Evolutionary conservation across 1,139 yeast species (phyloP).

Genomic region (Hyphopichia buzzinii): DNA sequence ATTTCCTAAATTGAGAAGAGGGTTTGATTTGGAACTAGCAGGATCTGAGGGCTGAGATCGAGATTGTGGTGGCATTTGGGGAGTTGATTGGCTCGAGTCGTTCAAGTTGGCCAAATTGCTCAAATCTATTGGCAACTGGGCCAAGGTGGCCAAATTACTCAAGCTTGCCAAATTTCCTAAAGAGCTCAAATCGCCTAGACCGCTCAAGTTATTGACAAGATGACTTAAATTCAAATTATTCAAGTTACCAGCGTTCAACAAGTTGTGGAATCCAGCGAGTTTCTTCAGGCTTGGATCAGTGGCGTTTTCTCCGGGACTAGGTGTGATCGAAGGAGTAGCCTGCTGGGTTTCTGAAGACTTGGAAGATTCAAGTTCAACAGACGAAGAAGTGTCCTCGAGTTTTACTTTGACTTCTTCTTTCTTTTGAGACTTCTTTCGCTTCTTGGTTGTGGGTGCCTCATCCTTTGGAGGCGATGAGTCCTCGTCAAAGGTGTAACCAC

Average conservation of each 20-base stretch:
- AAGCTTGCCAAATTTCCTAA: slow-evolving; percentile 42
- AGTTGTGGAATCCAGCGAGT: slow-evolving; percentile 6
- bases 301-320: slow-evolving; percentile 22
- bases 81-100: slow-evolving; percentile 16
- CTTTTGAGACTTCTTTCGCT: not conserved
- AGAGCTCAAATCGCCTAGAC: slow-evolving; percentile 32
- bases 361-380: slow-evolving; percentile 1
- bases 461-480: not conserved
- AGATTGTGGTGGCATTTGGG: not conserved
- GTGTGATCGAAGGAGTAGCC: slow-evolving; percentile 20
- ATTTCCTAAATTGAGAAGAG: slow-evolving; percentile 2
- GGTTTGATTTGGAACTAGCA: slow-evolving; percentile 1
- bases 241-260: slow-evolving; percentile 44
- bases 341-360: slow-evolving; percentile 15
- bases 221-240: slow-evolving; percentile 46
- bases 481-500: slow-evolving; percentile 48
- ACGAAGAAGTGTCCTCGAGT: not conserved
- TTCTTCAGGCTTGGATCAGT: slow-evolving; percentile 10
- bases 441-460: slow-evolving; percentile 1
- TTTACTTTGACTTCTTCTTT: not conserved
- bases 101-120: slow-evolving; percentile 33
- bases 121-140: slow-evolving; percentile 44
- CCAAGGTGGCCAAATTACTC: slow-evolving; percentile 42
- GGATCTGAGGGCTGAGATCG: slow-evolving; percentile 1
- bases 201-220: slow-evolving; percentile 42